A percentile compares a stretch with the other conserved stretches of the same genome.
phyloP scores from a whole-genome alignment of 2,329 filamentous ascomycete species.

The Dactylonectria macrodidyma region DNA sequence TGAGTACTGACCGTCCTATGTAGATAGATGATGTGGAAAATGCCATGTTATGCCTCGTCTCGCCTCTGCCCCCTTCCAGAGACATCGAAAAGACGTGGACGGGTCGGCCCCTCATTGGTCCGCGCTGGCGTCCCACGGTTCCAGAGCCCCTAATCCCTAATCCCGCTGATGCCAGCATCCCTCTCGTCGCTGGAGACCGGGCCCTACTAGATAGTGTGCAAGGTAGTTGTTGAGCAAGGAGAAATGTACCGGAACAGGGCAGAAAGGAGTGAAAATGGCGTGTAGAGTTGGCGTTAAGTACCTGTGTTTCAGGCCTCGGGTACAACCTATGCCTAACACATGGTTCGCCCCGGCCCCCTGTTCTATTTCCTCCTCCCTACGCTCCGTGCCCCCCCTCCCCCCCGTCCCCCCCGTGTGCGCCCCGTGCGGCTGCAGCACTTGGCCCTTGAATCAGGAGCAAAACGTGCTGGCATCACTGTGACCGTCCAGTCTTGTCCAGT shows the following conservation, averaged over 20 bases:
- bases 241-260: slow-evolving; percentile 24
- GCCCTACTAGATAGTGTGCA: slow-evolving; percentile 22
- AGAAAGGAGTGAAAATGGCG: no score
- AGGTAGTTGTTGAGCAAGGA: slow-evolving; percentile 28
- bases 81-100: slow-evolving; percentile 41
- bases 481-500: slow-evolving; percentile 30
- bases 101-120: slow-evolving; percentile 49
- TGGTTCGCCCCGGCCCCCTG: slow-evolving; percentile 41
- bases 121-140: slow-evolving; percentile 31
- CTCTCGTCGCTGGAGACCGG: slow-evolving; percentile 19
- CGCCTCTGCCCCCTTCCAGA: slow-evolving; percentile 38
- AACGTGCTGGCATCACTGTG: slow-evolving; percentile 52
- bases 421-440: slow-evolving; percentile 43
- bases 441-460: slow-evolving; percentile 50
- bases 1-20: slow-evolving; percentile 14
- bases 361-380: slow-evolving; percentile 34
- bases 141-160: slow-evolving; percentile 50
- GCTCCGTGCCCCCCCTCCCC: slow-evolving; percentile 39
- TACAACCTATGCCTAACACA: slow-evolving; percentile 36
- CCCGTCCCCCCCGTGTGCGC: background rate
- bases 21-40: slow-evolving; percentile 26
- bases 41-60: slow-evolving; percentile 36
- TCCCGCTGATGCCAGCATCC: slow-evolving; percentile 39
- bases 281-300: slow-evolving; percentile 14
- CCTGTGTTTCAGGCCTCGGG: slow-evolving; percentile 31